Conservation (phyloP, 2,329 filamentous ascomycete genomes). For the Exophiala phaeomuriformis region DNA sequence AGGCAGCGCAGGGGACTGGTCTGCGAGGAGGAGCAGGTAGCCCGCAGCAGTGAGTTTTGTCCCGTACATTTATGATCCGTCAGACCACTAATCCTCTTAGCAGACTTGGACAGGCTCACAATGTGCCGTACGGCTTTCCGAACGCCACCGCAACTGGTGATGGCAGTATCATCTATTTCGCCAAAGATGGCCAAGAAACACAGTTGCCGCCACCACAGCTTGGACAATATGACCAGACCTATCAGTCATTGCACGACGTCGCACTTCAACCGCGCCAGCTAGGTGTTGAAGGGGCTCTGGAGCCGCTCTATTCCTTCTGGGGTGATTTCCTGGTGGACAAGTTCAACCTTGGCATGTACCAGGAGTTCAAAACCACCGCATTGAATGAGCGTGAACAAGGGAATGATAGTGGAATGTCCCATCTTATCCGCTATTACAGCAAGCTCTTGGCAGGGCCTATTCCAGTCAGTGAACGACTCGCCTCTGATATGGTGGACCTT, state of each 20-base stretch:
- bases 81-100: conserved; percentile 7
- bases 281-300: conserved; percentile 36
- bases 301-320: conserved; percentile 63
- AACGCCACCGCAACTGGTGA: conserved; percentile 7
- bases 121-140: conserved; percentile 17
- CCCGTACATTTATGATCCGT: neutral
- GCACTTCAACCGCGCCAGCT: conserved; percentile 32
- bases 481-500: conserved; percentile 49
- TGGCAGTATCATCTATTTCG: conserved; percentile 21
- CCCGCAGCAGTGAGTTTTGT: conserved; percentile 21
- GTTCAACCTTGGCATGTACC: conserved; percentile 69
- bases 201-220: conserved; percentile 23
- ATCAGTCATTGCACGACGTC: conserved; percentile 23
- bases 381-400: conserved; percentile 54
- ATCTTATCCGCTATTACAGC: conserved; percentile 60
- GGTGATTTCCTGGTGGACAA: conserved; percentile 63
- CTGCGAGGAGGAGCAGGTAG: conserved; percentile 24
- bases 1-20: neutral
- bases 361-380: conserved; percentile 62
- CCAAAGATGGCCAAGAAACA: conserved; percentile 24
- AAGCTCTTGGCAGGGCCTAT: conserved; percentile 47
- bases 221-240: conserved; percentile 31
- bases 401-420: conserved; percentile 51
- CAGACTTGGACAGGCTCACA: conserved; percentile 18
- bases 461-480: conserved; percentile 47